Evolutionary conservation across 306 rosid species (phyloP).

Genomic region (Cicer chorassanicum): DNA sequence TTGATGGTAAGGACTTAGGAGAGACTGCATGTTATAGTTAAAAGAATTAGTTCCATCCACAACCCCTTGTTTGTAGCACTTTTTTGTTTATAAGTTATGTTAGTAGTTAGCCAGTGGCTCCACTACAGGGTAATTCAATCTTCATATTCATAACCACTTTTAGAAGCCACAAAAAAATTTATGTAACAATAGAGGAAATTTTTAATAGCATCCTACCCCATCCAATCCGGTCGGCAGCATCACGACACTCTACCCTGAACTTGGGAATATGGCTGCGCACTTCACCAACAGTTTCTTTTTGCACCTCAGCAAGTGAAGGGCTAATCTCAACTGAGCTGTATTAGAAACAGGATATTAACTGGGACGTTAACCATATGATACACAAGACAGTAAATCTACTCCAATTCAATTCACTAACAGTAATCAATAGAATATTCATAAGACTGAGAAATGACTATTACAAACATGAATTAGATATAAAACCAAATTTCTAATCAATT

Average conservation of each 20-base stretch:
- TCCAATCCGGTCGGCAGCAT: slow-evolving; percentile 82
- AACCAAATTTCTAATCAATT: slow-evolving; percentile 1
- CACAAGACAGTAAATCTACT: slow-evolving; percentile 16
- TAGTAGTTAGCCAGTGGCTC: background rate
- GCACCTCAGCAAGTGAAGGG: slow-evolving; percentile 86
- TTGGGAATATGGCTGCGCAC: slow-evolving; percentile 80
- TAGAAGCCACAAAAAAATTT: slow-evolving; percentile 2
- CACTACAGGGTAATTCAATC: slow-evolving; percentile 3
- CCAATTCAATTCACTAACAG: slow-evolving; percentile 13
- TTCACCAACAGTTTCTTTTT: slow-evolving; percentile 80
- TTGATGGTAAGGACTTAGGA: slow-evolving; percentile 6
- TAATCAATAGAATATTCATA: slow-evolving; percentile 28
- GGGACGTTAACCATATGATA: slow-evolving; percentile 4
- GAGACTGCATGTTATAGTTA: slow-evolving; percentile 15
- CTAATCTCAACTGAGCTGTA: slow-evolving; percentile 96
- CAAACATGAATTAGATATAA: slow-evolving; percentile 18
- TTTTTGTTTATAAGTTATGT: slow-evolving; percentile 12
- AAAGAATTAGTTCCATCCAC: slow-evolving; percentile 3
- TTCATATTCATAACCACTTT: slow-evolving; percentile 10
- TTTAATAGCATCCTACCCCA: slow-evolving; percentile 72
- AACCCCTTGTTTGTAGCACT: slow-evolving; percentile 14
- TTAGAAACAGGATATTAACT: slow-evolving; percentile 44
- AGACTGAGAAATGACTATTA: slow-evolving; percentile 21
- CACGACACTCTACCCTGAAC: slow-evolving; percentile 85
- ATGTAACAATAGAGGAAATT: background rate